Percentiles rank a stretch among this genome's conserved stretches.
Evolutionary conservation across 2,329 filamentous ascomycete species (phyloP).

Genomic region (Incumbomyces delicatus): DNA sequence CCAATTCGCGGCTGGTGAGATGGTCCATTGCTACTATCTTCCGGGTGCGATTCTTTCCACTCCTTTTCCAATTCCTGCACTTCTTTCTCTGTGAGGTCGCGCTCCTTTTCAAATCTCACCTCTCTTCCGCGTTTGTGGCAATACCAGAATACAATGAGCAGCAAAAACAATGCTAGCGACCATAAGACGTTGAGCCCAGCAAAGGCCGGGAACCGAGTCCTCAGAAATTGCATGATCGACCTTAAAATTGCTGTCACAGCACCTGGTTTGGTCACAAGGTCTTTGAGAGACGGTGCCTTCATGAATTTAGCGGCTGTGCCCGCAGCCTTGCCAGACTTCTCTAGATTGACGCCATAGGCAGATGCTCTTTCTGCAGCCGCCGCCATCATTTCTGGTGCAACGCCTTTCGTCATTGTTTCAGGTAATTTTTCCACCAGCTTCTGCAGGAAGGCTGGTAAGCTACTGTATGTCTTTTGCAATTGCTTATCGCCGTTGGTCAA

Average conservation of each 20-base stretch:
- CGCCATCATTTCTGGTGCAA: slow-evolving; percentile 75
- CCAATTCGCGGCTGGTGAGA: background rate
- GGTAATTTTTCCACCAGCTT: slow-evolving; percentile 79
- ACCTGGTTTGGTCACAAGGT: slow-evolving; percentile 77
- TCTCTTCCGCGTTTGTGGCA: slow-evolving; percentile 92
- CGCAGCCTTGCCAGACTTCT: slow-evolving; percentile 41
- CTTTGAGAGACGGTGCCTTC: slow-evolving; percentile 62
- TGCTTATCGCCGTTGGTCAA: slow-evolving; percentile 55
- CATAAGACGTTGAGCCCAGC: slow-evolving; percentile 86
- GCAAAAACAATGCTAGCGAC: slow-evolving; percentile 79
- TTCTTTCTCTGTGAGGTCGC: slow-evolving; percentile 38
- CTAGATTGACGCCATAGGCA: slow-evolving; percentile 49
- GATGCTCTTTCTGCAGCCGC: slow-evolving; percentile 59
- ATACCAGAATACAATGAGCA: slow-evolving; percentile 95
- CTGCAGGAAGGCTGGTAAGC: slow-evolving; percentile 69
- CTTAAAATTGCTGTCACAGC: slow-evolving; percentile 73
- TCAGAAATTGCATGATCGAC: slow-evolving; percentile 82
- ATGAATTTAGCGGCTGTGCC: slow-evolving; percentile 58
- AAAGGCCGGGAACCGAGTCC: slow-evolving; percentile 79
- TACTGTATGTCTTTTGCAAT: slow-evolving; percentile 52
- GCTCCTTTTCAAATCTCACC: slow-evolving; percentile 60
- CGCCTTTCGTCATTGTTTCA: slow-evolving; percentile 62
- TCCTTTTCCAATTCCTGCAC: slow-evolving; percentile 31
- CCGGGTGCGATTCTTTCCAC: slow-evolving; percentile 22
- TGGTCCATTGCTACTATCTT: slow-evolving; percentile 23